Evolutionary conservation across 768 basidiomycete species (phyloP).

Genomic region (Phallus indusiatus): DNA sequence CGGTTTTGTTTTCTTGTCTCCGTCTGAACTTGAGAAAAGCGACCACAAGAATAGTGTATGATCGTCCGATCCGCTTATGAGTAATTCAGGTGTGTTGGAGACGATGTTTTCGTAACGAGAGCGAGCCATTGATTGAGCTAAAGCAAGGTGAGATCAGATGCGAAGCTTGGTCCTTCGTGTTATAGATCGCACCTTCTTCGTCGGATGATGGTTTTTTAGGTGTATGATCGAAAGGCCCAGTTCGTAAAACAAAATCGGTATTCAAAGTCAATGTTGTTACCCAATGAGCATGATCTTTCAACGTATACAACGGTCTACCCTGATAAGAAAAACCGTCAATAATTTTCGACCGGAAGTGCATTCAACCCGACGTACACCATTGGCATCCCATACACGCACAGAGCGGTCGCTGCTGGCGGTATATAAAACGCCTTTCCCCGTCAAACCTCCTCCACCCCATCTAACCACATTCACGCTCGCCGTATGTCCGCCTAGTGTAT

Average conservation of each 20-base stretch:
- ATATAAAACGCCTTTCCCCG: constrained; percentile 67
- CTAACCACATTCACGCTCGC: constrained; percentile 92
- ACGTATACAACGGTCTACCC: constrained; percentile 74
- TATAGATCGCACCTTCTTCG: constrained; percentile 55
- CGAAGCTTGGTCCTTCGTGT: neutral
- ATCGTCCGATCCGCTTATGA: constrained; percentile 96
- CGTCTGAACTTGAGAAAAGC: constrained; percentile 43
- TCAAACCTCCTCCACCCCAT: constrained; percentile 83
- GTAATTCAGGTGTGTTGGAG: constrained; percentile 56
- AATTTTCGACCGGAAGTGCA: neutral
- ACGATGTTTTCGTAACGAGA: constrained; percentile 69
- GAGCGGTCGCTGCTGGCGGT: constrained; percentile 93
- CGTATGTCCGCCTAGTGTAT: constrained; percentile 85
- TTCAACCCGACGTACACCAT: constrained; percentile 34
- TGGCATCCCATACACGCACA: constrained; percentile 91
- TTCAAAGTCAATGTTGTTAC: constrained; percentile 94
- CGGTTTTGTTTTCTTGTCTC: constrained; percentile 52
- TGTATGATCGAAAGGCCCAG: constrained; percentile 89
- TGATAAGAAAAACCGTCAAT: constrained; percentile 23
- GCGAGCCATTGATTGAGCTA: constrained; percentile 69
- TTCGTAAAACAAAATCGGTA: constrained; percentile 90
- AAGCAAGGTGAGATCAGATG: constrained; percentile 1
- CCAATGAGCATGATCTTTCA: constrained; percentile 98
- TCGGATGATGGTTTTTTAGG: constrained; percentile 71
- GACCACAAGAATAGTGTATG: constrained; percentile 98